Base-by-base conservation (phyloP, 2,329 filamentous ascomycete genomes). In the Elsinoe necatrix region DNA sequence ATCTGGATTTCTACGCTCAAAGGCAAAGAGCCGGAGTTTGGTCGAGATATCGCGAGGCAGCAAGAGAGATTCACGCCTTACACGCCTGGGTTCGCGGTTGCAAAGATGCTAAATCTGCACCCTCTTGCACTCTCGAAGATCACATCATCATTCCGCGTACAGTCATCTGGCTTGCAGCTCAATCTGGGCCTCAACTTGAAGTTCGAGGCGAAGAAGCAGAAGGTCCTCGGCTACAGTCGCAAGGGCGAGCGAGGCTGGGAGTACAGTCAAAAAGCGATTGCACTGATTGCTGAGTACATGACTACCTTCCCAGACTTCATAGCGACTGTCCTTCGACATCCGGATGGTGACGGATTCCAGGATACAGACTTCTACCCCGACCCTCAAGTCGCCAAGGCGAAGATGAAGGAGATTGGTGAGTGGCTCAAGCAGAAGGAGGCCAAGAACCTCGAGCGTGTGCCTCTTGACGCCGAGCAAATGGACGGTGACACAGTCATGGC, bases 101-200 rank as follows among this genome's bases (percentile, higher is more conserved):
- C 95, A 12, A 87, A 84, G 66, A 83, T 86, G 67, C 77, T 98
- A 9, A 80, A 82, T 3, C 77, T 98, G 60, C 91, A 95, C 62
- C 86, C 91, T 6, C 77, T 98, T 51, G 87, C 93, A 1, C 76
- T 98, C 29, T 95, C 91, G 71, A 98, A 95, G 77, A 87, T 98
- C 65, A 97, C 93, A 0, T 95, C 93, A 1, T 91, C 92, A 0
- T 97, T 95, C 70, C 87, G 85, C 56, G 87, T 98, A 57, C 82
- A 83, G 16, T 83, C 92, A 3, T 89, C 89, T 57, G 89, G 87
- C 23, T 77, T 90, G 58, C 87, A 88, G 64, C 79, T 95, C 60
- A 98, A 98, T 65, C 76, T 98, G 21, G 93, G 93, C 0, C 77
- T 98, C 60, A 98, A 98, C 66, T 79, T 98, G 63, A 98, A 98